Evolutionary conservation across 2,329 filamentous ascomycete genomes (phyloP).

Genomic region (Dryadomyces quercivorus): DNA sequence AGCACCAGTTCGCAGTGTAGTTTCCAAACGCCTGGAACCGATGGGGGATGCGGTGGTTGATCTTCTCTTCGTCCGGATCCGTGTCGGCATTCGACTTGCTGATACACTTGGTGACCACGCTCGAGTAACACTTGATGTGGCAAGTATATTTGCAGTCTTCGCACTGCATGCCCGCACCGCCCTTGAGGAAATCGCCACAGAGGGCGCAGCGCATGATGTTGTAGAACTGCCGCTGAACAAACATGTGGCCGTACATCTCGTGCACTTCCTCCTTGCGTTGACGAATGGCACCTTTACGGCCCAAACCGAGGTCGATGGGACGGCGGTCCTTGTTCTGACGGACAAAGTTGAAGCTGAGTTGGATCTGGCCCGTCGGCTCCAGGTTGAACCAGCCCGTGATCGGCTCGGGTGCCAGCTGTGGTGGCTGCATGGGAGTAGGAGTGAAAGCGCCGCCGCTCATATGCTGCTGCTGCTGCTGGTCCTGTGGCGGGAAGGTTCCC

Average conservation of each 20-base stretch:
- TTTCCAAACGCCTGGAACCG: slow-evolving; percentile 95
- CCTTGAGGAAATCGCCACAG: slow-evolving; percentile 96
- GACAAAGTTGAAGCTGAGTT: slow-evolving; percentile 80
- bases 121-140: slow-evolving; percentile 92
- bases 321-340: slow-evolving; percentile 79
- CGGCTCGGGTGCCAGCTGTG: slow-evolving; percentile 41
- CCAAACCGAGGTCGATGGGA: slow-evolving; percentile 78
- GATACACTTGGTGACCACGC: slow-evolving; percentile 98
- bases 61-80: slow-evolving; percentile 97
- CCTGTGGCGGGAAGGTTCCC: slow-evolving; percentile 15
- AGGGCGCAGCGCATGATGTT: slow-evolving; percentile 99
- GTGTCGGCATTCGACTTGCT: slow-evolving; percentile 98
- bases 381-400: slow-evolving; percentile 97
- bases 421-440: slow-evolving; percentile 22
- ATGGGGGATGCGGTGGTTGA: slow-evolving; percentile 98
- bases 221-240: slow-evolving; percentile 97
- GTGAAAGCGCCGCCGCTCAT: slow-evolving; percentile 14
- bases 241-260: slow-evolving; percentile 99
- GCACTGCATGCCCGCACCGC: slow-evolving; percentile 97
- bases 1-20: slow-evolving; percentile 98
- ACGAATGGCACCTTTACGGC: slow-evolving; percentile 88
- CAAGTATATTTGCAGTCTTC: slow-evolving; percentile 99
- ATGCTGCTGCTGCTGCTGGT: slow-evolving; percentile 10
- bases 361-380: slow-evolving; percentile 85
- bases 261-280: slow-evolving; percentile 97